A percentile compares a stretch with the other conserved stretches of the same genome.
phyloP scores from a whole-genome alignment of 2,329 filamentous ascomycete genomes.

The Gnomoniopsis sp. region DNA sequence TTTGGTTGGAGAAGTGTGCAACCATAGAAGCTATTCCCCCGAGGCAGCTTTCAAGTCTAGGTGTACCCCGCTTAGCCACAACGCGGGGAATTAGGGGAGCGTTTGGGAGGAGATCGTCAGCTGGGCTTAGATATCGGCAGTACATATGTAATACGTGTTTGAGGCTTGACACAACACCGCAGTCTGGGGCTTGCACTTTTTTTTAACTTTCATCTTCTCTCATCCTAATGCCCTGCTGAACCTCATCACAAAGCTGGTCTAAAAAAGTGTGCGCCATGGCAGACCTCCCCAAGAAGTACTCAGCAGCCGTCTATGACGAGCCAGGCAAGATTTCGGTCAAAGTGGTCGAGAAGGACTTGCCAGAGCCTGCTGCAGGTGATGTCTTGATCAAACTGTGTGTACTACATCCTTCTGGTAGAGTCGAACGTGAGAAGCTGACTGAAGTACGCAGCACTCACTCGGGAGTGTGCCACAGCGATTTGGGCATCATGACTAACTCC shows the following conservation, averaged over 20 bases:
- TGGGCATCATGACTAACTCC: conserved; percentile 17
- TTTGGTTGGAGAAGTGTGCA: too few species aligned
- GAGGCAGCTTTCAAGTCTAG: too few species aligned
- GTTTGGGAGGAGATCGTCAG: too few species aligned
- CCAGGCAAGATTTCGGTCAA: conserved; percentile 15
- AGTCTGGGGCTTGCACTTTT: too few species aligned
- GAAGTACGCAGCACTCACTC: conserved; percentile 19
- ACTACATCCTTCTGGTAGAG: neutral
- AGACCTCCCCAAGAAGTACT: conserved; percentile 10
- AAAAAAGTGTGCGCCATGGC: conserved; percentile 6
- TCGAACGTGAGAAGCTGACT: neutral
- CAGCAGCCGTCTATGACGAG: conserved; percentile 13
- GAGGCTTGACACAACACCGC: too few species aligned
- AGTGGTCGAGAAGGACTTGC: conserved; percentile 15
- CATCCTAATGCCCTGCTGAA: too few species aligned
- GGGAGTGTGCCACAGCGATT: conserved; percentile 20
- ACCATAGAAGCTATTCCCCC: too few species aligned
- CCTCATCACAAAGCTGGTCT: neutral
- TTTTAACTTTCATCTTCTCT: too few species aligned
- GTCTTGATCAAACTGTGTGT: conserved; percentile 17
- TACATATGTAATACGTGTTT: too few species aligned
- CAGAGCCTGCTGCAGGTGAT: conserved; percentile 13
- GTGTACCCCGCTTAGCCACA: too few species aligned
- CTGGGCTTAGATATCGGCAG: too few species aligned
- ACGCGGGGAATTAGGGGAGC: too few species aligned